Base-by-base conservation (phyloP, 208 protist species). In the Tritrichomonas foetus region DNA sequence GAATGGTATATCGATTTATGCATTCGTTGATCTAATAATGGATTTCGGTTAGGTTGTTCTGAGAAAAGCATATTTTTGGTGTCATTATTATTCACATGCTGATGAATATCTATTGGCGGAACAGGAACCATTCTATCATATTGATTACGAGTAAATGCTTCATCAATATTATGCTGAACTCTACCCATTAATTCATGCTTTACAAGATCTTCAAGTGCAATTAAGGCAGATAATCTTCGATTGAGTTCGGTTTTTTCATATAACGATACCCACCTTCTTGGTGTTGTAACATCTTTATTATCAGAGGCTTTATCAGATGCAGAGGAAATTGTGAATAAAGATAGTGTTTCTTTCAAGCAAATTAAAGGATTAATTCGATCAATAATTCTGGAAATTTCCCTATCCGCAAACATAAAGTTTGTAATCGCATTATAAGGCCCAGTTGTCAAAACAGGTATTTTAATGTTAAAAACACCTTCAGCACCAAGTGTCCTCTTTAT, bases 51-150 rank as follows among this genome's bases (percentile, higher is more conserved):
- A n/a, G 74, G 74, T 20, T 30, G 47, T 44, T 36, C 33, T n/a
- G 27, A 30, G 39, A 50, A 82, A 50, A 30, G 20, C 16, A 50
- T 3, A 50, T 53, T 36, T 47, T 82, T 39, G 30, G 50, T 39
- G 11, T 82, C 33, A 47, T 82, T 82, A 8, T 50, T 20, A 8
- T 82, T 82, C 14, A 82, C 53, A 16, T 61, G 53, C 74, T 50
- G 39, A 16, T 82, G 33, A 16, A 82, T 47, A 49, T 82, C 74
- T 50, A 82, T 82, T 82, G 41, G 14, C 9, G 33, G 33, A 49
- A 82, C 39, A 82, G 74, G 74, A 44, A 82, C 33, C 74, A 82
- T 82, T 82, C 41, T 82, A 27, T 82, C 74, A 1, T 47, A 50
- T 1, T 50, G 8, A 25, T 82, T 82, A 33, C 50, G 44, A 25